These are phyloP conservation scores for Quercus tomentella DNA, from an alignment of 331 rosid genomes.

Conservation along the genomic window DNA sequence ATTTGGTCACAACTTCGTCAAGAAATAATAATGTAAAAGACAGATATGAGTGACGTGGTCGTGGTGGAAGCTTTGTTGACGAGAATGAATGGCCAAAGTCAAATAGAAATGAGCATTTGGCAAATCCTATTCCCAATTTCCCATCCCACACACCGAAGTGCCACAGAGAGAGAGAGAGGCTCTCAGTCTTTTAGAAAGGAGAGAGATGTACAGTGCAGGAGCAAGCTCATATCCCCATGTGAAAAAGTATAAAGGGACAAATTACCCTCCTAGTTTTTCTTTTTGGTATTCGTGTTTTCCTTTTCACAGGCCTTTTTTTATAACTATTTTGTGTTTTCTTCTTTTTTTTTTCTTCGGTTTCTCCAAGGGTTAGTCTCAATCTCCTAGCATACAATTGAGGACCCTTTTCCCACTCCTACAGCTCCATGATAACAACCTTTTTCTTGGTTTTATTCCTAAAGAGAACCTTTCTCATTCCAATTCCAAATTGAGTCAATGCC, in stretches of 20 bases:
- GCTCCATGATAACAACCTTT: slow-evolving; percentile 13
- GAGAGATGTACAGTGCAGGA: neutral
- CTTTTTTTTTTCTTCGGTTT: slow-evolving; percentile 8
- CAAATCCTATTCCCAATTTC: slow-evolving; percentile 18
- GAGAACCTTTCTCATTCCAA: neutral
- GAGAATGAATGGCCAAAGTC: slow-evolving; percentile 12
- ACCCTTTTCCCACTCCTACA: neutral
- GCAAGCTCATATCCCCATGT: slow-evolving; percentile 49
- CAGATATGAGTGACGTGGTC: slow-evolving; percentile 11
- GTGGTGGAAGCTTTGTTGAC: slow-evolving; percentile 20
- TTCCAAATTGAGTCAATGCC: no score
- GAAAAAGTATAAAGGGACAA: slow-evolving; percentile 39
- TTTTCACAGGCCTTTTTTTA: slow-evolving; percentile 17
- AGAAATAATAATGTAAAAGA: neutral
- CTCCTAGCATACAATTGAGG: slow-evolving; percentile 16
- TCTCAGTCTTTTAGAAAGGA: neutral
- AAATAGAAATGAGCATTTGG: slow-evolving; percentile 25
- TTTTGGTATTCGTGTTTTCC: slow-evolving; percentile 33
- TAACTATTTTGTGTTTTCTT: neutral
- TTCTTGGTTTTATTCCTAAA: neutral
- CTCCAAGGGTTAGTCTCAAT: slow-evolving; percentile 23
- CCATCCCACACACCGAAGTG: neutral
- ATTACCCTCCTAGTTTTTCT: slow-evolving; percentile 33
- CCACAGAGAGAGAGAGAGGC: neutral
- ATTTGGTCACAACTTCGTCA: neutral